Base-by-base conservation (phyloP, 164 flowering plant species). In the Pachysandra terminalis region DNA sequence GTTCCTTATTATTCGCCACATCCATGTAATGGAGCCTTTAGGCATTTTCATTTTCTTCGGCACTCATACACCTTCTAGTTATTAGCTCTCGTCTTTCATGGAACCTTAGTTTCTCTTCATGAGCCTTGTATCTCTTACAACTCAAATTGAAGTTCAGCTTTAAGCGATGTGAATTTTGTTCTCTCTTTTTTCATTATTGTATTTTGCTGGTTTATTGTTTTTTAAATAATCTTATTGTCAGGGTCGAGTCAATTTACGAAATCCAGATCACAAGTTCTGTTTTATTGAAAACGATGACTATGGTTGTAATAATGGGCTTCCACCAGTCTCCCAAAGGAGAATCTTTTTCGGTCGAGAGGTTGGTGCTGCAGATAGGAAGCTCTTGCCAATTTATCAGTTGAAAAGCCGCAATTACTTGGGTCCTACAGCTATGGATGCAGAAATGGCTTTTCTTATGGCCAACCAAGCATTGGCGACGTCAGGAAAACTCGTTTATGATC, bases 381-480 rank as follows among this genome's bases (percentile, higher is more conserved):
- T 89, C 48, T 72, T 95, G 73, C 99, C 97, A 5, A 89, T 87
- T 7, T 95, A 92, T 85, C 88, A 95, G 77, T 73, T 95, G 64
- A 95, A 95, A 75, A 89, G 90, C 73, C 96, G 99, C 54, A 85
- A 56, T 26, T 95, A 95, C 79, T 85, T 95, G 72, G 99, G 99
- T 25, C 99, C 99, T 48, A 95, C 99, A 22, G 96, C 99, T 27
- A 95, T 95, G 99, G 99, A 95, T 85, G 97, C 99, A 52, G 99
- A 95, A 81, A 85, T 95, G 87, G 97, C 99, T 68, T 92, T 95
- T 75, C 79, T 94, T 66, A 94, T 94, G 98, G 93, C 98, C 70
- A 94, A 94, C 74, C 98, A 90, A 81, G 98, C 87, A 66, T 70
- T 89, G 68, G 92, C 84, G 16, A 71, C 79, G 60, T 77, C 84